These are phyloP conservation scores for Linnemannia schmuckeri DNA, from an alignment of 192 early-diverging fungal genomes.

Conservation along the genomic window DNA sequence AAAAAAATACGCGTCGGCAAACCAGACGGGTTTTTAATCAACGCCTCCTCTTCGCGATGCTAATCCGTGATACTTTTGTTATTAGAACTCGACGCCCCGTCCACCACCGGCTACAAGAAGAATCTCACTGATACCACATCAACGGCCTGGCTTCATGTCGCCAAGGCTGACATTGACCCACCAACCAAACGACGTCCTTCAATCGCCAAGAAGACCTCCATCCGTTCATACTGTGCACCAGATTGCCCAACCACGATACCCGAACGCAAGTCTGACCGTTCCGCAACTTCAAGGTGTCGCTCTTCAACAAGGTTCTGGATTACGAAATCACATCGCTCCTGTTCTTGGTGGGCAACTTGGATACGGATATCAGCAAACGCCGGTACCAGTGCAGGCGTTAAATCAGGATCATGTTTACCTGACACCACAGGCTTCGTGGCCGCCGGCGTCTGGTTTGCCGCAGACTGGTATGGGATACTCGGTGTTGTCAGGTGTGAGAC, in stretches of 20 bases:
- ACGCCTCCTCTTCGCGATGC: neutral
- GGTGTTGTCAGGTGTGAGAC: neutral
- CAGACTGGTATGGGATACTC: neutral
- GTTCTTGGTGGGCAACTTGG: neutral
- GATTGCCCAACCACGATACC: neutral
- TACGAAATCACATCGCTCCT: neutral
- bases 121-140: slow-evolving; percentile 10
- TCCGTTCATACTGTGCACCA: neutral
- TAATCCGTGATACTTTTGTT: neutral
- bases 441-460: neutral
- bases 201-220: neutral
- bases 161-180: neutral
- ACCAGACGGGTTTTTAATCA: neutral
- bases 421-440: neutral
- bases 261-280: neutral
- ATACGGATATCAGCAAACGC: neutral
- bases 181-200: neutral
- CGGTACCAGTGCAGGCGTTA: neutral
- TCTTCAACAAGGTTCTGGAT: neutral
- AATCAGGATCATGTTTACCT: neutral
- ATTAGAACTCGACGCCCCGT: neutral
- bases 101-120: neutral
- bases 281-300: neutral
- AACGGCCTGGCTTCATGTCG: neutral
- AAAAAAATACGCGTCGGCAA: neutral